These are phyloP conservation scores for Leishmania amazonensis DNA, from an alignment of 208 protist genomes.

Conservation along the genomic window DNA sequence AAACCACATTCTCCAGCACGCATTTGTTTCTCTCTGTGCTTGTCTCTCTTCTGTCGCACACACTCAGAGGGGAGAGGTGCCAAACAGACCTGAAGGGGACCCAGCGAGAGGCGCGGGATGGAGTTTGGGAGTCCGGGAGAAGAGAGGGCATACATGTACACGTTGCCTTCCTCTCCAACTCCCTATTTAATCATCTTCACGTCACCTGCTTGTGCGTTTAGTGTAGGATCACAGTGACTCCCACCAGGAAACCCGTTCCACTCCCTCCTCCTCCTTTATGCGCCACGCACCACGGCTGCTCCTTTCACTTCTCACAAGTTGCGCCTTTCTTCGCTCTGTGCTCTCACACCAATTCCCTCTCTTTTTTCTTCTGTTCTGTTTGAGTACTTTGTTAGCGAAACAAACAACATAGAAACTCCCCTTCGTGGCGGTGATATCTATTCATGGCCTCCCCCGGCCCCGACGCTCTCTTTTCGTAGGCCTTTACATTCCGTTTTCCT, in stretches of 20 bases:
- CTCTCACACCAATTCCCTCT: not conserved
- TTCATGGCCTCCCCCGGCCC: not conserved
- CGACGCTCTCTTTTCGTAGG: not conserved
- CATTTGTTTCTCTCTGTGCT: not conserved
- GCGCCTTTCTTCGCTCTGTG: not conserved
- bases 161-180: not conserved
- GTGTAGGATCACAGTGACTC: not conserved
- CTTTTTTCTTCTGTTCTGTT: not conserved
- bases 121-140: not conserved
- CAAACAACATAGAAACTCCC: not conserved
- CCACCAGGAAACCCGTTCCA: not conserved
- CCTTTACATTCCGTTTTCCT: not conserved
- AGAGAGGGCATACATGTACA: not conserved
- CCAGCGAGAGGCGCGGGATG: not conserved
- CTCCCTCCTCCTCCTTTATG: not conserved
- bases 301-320: not conserved
- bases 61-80: not conserved
- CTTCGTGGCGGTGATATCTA: not conserved
- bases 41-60: not conserved
- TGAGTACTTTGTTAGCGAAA: not conserved
- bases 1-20: not conserved
- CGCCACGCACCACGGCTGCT: not conserved
- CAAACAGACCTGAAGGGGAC: not conserved
- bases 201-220: not conserved
- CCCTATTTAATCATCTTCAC: not conserved